A percentile compares a stretch with the other conserved stretches of the same genome.
phyloP scores from a whole-genome alignment of 148 eudicot genomes.

The Vaccinium macrocarpon region DNA sequence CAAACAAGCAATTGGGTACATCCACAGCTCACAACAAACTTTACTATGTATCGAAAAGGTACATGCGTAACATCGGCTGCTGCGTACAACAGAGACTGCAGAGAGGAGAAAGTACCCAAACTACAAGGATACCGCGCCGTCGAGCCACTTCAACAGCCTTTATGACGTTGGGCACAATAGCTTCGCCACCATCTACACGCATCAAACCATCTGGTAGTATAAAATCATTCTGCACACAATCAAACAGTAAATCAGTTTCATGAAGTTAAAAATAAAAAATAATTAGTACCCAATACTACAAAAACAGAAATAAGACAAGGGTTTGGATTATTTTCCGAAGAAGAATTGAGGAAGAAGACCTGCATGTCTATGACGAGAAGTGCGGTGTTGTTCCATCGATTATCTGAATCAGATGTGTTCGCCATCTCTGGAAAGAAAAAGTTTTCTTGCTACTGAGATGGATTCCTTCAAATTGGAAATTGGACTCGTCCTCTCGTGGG shows the following conservation, averaged over 20 bases:
- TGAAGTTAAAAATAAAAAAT: neutral
- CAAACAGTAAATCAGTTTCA: too few relatives aligned
- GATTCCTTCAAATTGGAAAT: too few relatives aligned
- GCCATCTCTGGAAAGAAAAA: conserved; percentile 8
- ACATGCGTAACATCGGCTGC: too few relatives aligned
- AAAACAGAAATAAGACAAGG: neutral
- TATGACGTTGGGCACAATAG: conserved; percentile 74
- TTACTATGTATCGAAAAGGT: too few relatives aligned
- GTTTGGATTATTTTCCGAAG: neutral
- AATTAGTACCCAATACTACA: neutral
- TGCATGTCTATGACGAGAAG: conserved; percentile 95
- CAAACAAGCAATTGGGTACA: too few relatives aligned
- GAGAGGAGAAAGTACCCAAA: conserved; percentile 58
- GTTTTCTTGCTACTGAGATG: neutral
- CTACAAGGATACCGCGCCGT: conserved; percentile 66
- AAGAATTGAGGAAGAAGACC: conserved; percentile 30
- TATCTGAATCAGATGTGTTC: conserved; percentile 8
- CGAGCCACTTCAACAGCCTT: conserved; percentile 85
- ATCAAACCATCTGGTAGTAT: conserved; percentile 48
- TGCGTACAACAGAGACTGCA: neutral
- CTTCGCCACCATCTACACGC: conserved; percentile 66
- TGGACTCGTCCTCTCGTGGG: too few relatives aligned
- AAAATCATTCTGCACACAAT: conserved; percentile 71
- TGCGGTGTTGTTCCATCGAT: conserved; percentile 66
- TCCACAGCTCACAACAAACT: too few relatives aligned